Evolutionary conservation across 2,329 filamentous ascomycete species (phyloP), one percentile per base, ranked within the genome.

Genomic region (Microdochium bolleyi): DNA sequence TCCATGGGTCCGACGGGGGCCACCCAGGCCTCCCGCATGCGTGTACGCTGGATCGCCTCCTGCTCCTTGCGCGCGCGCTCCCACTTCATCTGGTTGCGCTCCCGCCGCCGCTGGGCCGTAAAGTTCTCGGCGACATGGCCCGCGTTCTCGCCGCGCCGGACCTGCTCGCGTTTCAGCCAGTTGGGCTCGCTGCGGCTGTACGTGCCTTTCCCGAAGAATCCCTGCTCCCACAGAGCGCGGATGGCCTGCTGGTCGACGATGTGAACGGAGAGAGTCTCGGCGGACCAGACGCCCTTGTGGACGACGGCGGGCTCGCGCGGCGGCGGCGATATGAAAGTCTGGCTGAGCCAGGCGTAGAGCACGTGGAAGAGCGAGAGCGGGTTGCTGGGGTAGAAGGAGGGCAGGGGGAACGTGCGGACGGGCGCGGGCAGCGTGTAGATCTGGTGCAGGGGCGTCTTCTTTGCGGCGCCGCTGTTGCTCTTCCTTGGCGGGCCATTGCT

Each of bases 161-260:
- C 84, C 67, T 89, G 87, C 69, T 96, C 90, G 57, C 88, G 79
- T 58, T 88, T 88, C 50, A 96, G 70, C 94, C 94, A 99, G 60
- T 85, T 94, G 2, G 92, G 92, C 67, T 99, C 92, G 75, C 92
- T 96, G 61, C 95, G 84, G 73, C 92, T 96, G 54, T 97, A 74
- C 61, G 77, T 92, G 48, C 94, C 94, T 69, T 96, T 96, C 49
- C 95, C 95, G 69, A 92, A 99, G 71, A 99, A 99, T 4, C 94
- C 94, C 73, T 95, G 89, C 69, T 96, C 89, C 94, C 95, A 99
- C 24, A 99, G 71, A 1, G 86, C 89, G 52, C 87, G 79, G 56
- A 95, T 85, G 3, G 89, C 85, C 52, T 78, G 76, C 24, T 83
- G 75, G 66, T 96, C 87, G 19, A 83, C 89, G 53, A 99, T 78